Conservation (phyloP, 768 basidiomycete species). For the Pisolithus albus region DNA sequence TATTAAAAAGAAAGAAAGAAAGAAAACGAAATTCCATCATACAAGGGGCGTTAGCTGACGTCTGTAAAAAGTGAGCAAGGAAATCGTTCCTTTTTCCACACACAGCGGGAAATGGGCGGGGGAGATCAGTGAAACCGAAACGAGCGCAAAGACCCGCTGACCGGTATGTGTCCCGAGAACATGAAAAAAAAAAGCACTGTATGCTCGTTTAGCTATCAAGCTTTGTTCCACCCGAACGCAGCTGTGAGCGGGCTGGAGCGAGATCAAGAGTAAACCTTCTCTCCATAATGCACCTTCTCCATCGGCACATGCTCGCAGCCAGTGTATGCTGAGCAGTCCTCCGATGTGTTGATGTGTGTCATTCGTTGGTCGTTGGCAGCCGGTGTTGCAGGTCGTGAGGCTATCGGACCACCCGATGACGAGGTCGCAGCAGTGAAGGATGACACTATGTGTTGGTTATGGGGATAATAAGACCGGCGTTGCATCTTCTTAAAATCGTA, state of each 20-base stretch:
- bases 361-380: constrained; percentile 37
- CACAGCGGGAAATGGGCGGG: too few relatives aligned
- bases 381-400: constrained; percentile 73
- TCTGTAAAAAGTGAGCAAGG: too few relatives aligned
- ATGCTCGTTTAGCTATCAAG: not conserved
- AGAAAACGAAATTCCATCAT: too few relatives aligned
- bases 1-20: too few relatives aligned
- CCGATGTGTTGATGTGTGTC: constrained; percentile 37
- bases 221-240: not conserved
- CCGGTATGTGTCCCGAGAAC: not conserved
- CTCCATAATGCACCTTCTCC: constrained; percentile 36
- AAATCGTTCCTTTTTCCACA: too few relatives aligned
- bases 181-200: not conserved
- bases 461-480: constrained; percentile 85
- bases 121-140: not conserved
- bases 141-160: not conserved
- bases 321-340: constrained; percentile 38
- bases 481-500: constrained; percentile 93
- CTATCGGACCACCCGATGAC: constrained; percentile 61
- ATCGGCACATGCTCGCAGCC: constrained; percentile 32
- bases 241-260: not conserved
- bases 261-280: constrained; percentile 46
- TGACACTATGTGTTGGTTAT: constrained; percentile 58
- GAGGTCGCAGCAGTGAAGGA: constrained; percentile 63
- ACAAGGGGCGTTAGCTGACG: too few relatives aligned